Percentiles rank a stretch among this genome's conserved stretches.
phyloP scores from a whole-genome alignment of 306 rosid genomes.

The Malus sylvestris region DNA sequence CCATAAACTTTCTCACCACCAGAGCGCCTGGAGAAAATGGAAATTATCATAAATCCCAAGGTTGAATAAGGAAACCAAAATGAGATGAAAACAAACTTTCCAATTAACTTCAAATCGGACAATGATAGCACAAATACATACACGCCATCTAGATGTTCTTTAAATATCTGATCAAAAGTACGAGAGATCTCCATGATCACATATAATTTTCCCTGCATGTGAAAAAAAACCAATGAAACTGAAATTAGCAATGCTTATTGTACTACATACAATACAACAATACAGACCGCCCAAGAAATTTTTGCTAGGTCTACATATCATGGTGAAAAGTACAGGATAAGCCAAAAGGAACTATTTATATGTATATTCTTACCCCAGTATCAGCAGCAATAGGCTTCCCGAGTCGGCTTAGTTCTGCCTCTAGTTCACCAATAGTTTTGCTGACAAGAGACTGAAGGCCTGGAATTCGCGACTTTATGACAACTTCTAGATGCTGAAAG shows the following conservation, averaged over 20 bases:
- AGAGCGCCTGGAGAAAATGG: constrained; percentile 25
- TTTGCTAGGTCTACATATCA: not conserved
- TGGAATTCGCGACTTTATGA: constrained; percentile 40
- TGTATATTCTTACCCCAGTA: constrained; percentile 32
- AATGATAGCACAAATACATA: constrained; percentile 5
- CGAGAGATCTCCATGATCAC: constrained; percentile 44
- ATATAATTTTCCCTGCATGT: constrained; percentile 34
- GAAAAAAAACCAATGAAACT: not conserved
- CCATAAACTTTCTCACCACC: constrained; percentile 41
- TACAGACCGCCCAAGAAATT: not conserved
- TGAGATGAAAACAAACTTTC: not conserved
- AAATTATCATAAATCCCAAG: not conserved
- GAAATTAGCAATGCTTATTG: not conserved
- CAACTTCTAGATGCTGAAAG: constrained; percentile 38
- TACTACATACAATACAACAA: not conserved
- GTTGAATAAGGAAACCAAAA: not conserved
- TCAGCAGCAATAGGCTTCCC: constrained; percentile 40
- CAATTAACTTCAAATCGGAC: not conserved
- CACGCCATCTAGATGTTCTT: constrained; percentile 49
- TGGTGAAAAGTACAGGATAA: not conserved
- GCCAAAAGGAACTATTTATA: not conserved
- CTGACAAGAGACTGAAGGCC: constrained; percentile 40
- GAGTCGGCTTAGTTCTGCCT: constrained; percentile 35
- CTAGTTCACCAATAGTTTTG: constrained; percentile 38
- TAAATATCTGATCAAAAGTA: constrained; percentile 41